These are phyloP conservation scores for Novymonas esmeraldas DNA, from an alignment of 208 protist species.

Conservation along the genomic window DNA sequence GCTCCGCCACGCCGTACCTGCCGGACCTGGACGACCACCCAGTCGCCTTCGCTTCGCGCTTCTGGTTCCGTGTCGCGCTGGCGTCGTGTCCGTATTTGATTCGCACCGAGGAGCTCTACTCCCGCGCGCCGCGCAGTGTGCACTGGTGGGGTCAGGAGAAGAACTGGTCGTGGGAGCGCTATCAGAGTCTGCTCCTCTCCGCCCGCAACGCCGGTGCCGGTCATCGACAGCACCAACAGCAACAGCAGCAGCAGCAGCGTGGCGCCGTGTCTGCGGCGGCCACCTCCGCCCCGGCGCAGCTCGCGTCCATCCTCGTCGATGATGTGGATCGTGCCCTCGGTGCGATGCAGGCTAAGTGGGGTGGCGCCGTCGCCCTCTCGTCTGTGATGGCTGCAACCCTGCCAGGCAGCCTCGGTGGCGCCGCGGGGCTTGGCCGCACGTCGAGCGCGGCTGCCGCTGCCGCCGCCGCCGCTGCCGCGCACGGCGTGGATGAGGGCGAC, in stretches of 20 bases:
- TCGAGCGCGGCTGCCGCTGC: not conserved
- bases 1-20: conserved; percentile 72
- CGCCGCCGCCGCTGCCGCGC: not conserved
- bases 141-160: conserved; percentile 76
- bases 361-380: conserved; percentile 26
- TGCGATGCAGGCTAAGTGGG: conserved; percentile 74
- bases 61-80: conserved; percentile 87
- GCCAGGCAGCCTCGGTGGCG: not conserved
- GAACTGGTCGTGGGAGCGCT: conserved; percentile 82
- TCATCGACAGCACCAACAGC: conserved; percentile 22
- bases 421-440: not conserved
- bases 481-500: not conserved
- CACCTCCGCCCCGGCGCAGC: conserved; percentile 18
- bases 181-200: conserved; percentile 51
- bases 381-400: conserved; percentile 1
- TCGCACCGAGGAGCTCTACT: conserved; percentile 78
- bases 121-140: conserved; percentile 64
- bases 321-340: conserved; percentile 76
- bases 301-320: conserved; percentile 70
- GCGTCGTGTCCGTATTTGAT: conserved; percentile 72
- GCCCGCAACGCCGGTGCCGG: conserved; percentile 26
- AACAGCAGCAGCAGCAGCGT: conserved; percentile 6
- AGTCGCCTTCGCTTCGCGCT: conserved; percentile 71
- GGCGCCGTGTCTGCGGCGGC: conserved; percentile 1
- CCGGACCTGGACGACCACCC: conserved; percentile 85